Evolutionary conservation across 2,329 filamentous ascomycete genomes (phyloP), one percentile per base, ranked within the genome.

Genomic region (Boeremia exigua): DNA sequence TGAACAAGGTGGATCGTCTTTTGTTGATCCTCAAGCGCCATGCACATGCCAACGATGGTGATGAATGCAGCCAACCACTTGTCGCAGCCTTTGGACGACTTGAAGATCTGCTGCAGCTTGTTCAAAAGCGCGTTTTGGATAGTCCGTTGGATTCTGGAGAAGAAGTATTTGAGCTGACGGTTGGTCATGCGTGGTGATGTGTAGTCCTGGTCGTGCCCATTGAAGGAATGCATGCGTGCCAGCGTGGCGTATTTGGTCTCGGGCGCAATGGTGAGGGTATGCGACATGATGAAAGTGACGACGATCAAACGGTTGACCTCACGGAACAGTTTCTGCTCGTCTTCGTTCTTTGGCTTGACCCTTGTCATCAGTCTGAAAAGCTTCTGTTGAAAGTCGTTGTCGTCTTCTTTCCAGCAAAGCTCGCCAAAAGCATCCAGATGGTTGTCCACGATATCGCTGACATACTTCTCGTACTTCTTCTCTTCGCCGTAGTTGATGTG

Each of bases 141-240:
- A 14, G 70, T 62, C 28, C 72, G 71, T 48, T 80, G 79, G 14
- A 81, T 68, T 19, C 75, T 63, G 12, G 69, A 68, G 69, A 81
- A 81, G 70, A 81, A 80, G 71, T 79, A 80, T 58, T 82, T 82
- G 14, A 82, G 72, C 57, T 82, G 80, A 12, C 78, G 75, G 49
- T 79, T 80, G 11, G 79, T 79, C 61, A 82, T 77, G 48, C 78
- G 75, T 2, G 80, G 79, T 4, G 73, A 74, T n/a, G 72, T 76
- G 58, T 66, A 72, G 27, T 68, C 69, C 33, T 66, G 56, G 25
- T 63, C 58, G 7, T 64, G 69, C 19, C 66, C 67, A n/a, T 61
- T 59, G 43, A 72, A 74, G 17, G 75, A 75, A 28, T 71, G 73
- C 58, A 81, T 71, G 23, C 72, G 69, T 23, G 66, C 64, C n/a